Conservation (phyloP, 176 grass and related monocot species). For the Lolium perenne region DNA sequence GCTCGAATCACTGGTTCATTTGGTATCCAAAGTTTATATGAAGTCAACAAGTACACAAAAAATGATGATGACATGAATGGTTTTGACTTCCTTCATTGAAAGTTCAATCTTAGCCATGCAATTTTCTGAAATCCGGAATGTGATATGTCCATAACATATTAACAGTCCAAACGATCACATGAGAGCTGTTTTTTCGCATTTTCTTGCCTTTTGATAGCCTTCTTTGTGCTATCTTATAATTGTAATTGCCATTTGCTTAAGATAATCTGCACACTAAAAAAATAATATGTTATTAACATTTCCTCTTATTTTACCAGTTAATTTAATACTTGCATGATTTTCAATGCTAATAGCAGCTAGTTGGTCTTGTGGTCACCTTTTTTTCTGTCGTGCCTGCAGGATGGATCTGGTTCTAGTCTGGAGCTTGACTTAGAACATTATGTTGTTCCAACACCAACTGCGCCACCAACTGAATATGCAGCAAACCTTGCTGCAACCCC, state of each 20-base stretch:
- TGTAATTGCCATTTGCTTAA: conserved; percentile 7
- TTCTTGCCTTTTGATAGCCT: background rate
- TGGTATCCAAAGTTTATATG: conserved; percentile 17
- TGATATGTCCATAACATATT: conserved; percentile 11
- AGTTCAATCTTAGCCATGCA: conserved; percentile 14
- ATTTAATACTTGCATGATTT: conserved; percentile 5
- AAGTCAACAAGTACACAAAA: background rate
- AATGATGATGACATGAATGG: background rate
- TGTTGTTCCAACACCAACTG: conserved; percentile 81
- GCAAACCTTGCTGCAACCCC: conserved; percentile 89
- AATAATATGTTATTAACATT: conserved; percentile 2
- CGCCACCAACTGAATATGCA: conserved; percentile 70
- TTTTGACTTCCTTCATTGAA: background rate
- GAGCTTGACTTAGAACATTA: conserved; percentile 99
- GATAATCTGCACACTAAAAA: background rate
- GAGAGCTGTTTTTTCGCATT: conserved; percentile 3
- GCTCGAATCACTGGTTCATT: conserved; percentile 16
- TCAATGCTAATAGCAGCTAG: conserved; percentile 25
- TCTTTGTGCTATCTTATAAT: background rate
- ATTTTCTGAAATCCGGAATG: background rate
- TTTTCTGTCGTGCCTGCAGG: conserved; percentile 55
- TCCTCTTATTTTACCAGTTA: conserved; percentile 10
- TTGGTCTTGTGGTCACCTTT: conserved; percentile 29
- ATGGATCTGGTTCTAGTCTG: conserved; percentile 71
- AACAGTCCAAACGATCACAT: background rate